These are phyloP conservation scores for Asparagopsis taxiformis DNA, from an alignment of 31 red algal species.

Conservation along the genomic window DNA sequence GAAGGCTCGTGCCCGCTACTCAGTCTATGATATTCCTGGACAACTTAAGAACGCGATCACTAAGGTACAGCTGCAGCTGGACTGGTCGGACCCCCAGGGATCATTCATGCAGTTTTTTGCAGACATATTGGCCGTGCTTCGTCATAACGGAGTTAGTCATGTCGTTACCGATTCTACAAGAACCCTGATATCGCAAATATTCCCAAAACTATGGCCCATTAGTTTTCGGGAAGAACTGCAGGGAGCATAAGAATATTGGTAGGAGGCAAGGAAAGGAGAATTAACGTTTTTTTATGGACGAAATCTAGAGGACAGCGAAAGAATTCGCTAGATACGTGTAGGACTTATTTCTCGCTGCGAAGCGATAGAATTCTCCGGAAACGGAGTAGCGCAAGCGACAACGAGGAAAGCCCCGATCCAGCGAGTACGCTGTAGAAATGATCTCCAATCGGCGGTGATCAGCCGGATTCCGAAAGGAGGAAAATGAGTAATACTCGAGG, in stretches of 20 bases:
- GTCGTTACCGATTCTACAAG: background rate
- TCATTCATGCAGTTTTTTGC: background rate
- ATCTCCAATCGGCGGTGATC: no score
- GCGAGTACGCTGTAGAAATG: no score
- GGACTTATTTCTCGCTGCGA: no score
- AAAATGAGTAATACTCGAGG: no score
- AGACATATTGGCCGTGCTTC: background rate
- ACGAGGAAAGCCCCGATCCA: no score
- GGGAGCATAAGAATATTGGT: background rate
- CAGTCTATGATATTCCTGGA: background rate
- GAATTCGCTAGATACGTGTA: background rate
- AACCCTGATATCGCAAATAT: background rate
- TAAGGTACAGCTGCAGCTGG: background rate
- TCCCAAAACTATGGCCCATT: background rate
- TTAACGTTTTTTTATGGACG: background rate
- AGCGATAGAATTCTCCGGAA: no score
- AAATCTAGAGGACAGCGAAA: background rate
- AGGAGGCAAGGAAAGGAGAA: background rate
- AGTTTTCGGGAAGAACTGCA: background rate
- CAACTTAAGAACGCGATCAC: background rate
- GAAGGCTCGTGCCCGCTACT: background rate
- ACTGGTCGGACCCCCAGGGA: background rate
- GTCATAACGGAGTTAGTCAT: background rate
- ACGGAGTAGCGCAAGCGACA: no score
- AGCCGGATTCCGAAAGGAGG: no score